A percentile compares a stretch with the other conserved stretches of the same genome.
Conservation (phyloP, 1,284 basidiomycete genomes). For the Kwoniella shivajii region DNA sequence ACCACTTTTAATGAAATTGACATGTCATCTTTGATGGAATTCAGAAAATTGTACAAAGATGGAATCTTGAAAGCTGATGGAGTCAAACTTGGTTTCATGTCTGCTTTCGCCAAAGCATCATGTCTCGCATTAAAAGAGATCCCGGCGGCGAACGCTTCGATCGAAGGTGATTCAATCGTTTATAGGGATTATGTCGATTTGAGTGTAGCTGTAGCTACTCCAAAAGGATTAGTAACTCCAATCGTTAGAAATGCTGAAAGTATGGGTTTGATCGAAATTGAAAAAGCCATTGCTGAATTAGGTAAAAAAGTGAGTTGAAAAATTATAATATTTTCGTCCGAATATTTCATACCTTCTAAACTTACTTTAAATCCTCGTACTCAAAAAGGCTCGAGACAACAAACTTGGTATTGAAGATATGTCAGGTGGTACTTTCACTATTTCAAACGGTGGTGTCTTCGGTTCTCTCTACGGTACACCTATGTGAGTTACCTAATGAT, state of each 20-base stretch:
- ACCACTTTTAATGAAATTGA: slow-evolving; percentile 99
- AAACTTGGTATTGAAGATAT: slow-evolving; percentile 96
- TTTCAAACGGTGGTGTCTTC: slow-evolving; percentile 99
- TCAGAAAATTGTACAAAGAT: slow-evolving; percentile 96
- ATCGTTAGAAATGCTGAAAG: slow-evolving; percentile 88
- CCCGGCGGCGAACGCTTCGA: slow-evolving; percentile 90
- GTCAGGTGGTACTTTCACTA: slow-evolving; percentile 97
- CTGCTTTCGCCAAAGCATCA: slow-evolving; percentile 88
- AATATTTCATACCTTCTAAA: neutral
- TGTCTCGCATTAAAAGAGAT: slow-evolving; percentile 87
- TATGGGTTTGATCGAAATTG: slow-evolving; percentile 87
- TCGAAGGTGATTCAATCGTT: slow-evolving; percentile 90
- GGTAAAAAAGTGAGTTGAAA: slow-evolving; percentile 77
- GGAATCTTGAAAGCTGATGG: slow-evolving; percentile 87
- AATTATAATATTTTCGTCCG: neutral
- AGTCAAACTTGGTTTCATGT: slow-evolving; percentile 99
- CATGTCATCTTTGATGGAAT: slow-evolving; percentile 92
- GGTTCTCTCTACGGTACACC: slow-evolving; percentile 96
- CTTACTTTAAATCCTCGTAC: neutral
- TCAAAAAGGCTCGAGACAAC: slow-evolving; percentile 76
- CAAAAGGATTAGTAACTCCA: slow-evolving; percentile 95
- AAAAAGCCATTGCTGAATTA: slow-evolving; percentile 84
- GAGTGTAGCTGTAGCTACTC: slow-evolving; percentile 93
- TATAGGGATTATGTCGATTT: slow-evolving; percentile 95
- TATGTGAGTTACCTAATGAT: slow-evolving; percentile 57